Conservation (phyloP, 208 protist genomes). For the Trypanosoma platydactyli region DNA sequence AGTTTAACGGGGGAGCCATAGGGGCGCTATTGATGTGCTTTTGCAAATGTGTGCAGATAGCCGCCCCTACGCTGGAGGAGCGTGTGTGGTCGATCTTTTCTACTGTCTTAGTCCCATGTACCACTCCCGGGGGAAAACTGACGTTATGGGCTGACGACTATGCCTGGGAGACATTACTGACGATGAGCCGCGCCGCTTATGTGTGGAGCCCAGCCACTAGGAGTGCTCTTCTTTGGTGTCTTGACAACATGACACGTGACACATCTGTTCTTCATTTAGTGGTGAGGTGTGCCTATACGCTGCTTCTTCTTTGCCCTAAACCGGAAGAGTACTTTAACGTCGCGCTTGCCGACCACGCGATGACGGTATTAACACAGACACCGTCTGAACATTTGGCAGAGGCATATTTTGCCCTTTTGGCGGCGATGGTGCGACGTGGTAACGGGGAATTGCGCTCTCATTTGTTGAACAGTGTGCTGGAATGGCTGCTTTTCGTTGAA, state of each 20-base stretch:
- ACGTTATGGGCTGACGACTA: slow-evolving; percentile 73
- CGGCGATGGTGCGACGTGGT: slow-evolving; percentile 31
- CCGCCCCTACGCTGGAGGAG: slow-evolving; percentile 12
- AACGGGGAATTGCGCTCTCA: slow-evolving; percentile 22
- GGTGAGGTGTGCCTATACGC: slow-evolving; percentile 42
- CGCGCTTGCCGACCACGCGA: slow-evolving; percentile 33
- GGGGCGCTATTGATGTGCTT: slow-evolving; percentile 64
- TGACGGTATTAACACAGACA: slow-evolving; percentile 32
- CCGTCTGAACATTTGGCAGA: slow-evolving; percentile 31
- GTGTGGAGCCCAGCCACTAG: slow-evolving; percentile 12
- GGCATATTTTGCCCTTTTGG: slow-evolving; percentile 34
- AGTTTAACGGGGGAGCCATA: slow-evolving; percentile 36
- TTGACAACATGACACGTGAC: slow-evolving; percentile 56
- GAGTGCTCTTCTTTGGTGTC: slow-evolving; percentile 44
- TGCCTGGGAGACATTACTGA: slow-evolving; percentile 77
- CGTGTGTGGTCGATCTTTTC: slow-evolving; percentile 54
- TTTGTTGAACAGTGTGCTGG: slow-evolving; percentile 21
- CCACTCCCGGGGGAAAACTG: slow-evolving; percentile 27
- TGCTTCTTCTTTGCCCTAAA: slow-evolving; percentile 49
- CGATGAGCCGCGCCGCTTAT: slow-evolving; percentile 39
- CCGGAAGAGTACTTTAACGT: slow-evolving; percentile 17
- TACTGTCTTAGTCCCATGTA: slow-evolving; percentile 61
- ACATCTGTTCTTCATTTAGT: slow-evolving; percentile 48
- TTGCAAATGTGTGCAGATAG: slow-evolving; percentile 34
- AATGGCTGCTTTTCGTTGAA: slow-evolving; percentile 17